phyloP scores from a whole-genome alignment of 2,329 filamentous ascomycete genomes.

The Paraphoma sp. region DNA sequence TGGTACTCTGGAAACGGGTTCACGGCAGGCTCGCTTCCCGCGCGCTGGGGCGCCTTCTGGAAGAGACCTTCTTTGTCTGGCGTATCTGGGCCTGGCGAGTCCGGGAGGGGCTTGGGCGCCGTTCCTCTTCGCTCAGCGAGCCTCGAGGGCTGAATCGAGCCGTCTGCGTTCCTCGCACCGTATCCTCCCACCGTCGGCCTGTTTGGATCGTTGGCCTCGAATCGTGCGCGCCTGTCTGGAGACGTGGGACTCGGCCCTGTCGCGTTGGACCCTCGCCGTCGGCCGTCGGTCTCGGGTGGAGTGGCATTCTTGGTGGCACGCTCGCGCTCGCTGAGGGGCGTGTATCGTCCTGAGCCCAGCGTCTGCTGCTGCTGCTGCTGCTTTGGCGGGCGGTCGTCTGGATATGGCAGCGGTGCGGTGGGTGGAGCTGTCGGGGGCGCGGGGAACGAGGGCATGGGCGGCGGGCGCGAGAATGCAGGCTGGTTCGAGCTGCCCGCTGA shows the following conservation, averaged over 20 bases:
- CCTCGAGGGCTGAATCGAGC: constrained; percentile 59
- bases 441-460: constrained; percentile 70
- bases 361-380: constrained; percentile 24
- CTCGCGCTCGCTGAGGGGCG: constrained; percentile 46
- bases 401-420: constrained; percentile 54
- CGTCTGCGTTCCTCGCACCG: constrained; percentile 42
- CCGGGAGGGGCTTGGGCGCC: constrained; percentile 81
- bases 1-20: constrained; percentile 61
- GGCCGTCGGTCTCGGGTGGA: constrained; percentile 39
- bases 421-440: constrained; percentile 57
- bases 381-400: constrained; percentile 49
- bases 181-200: constrained; percentile 56
- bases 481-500: constrained; percentile 69
- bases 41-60: constrained; percentile 63
- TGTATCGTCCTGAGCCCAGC: constrained; percentile 38
- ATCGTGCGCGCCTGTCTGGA: constrained; percentile 48
- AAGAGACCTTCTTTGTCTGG: constrained; percentile 82
- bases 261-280: constrained; percentile 38
- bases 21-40: constrained; percentile 24
- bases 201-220: constrained; percentile 57
- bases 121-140: constrained; percentile 83
- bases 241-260: constrained; percentile 37
- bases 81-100: constrained; percentile 78
- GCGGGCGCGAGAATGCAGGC: constrained; percentile 46
- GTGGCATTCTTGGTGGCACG: constrained; percentile 43